These are phyloP conservation scores for Fraxinus quadrangulata DNA, from an alignment of 257 asterid genomes.

Conservation along the genomic window DNA sequence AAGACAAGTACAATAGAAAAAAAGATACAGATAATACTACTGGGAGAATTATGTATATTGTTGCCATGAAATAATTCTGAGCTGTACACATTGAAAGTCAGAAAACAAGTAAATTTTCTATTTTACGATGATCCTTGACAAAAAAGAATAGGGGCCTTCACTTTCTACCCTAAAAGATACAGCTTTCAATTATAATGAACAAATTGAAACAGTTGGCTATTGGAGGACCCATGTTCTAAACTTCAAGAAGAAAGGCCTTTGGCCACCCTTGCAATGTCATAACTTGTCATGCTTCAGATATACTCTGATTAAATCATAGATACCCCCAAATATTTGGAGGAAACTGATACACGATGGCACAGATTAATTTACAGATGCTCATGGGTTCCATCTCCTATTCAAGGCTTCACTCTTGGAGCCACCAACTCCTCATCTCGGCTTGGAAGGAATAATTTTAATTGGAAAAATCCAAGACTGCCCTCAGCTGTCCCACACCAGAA, in stretches of 20 bases:
- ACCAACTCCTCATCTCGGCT: constrained; percentile 19
- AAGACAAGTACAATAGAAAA: constrained; percentile 18
- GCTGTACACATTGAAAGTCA: constrained; percentile 67
- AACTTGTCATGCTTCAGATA: constrained; percentile 25
- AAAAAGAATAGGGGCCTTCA: constrained; percentile 53
- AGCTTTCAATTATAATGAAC: constrained; percentile 45
- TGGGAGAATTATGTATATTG: constrained; percentile 46
- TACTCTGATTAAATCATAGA: constrained; percentile 24
- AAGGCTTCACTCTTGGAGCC: constrained; percentile 27
- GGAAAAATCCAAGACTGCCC: constrained; percentile 11
- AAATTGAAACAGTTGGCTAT: constrained; percentile 42
- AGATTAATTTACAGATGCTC: constrained; percentile 25
- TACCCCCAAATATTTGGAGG: constrained; percentile 29
- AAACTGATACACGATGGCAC: constrained; percentile 18
- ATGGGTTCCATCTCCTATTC: constrained; percentile 23
- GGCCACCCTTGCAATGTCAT: constrained; percentile 10
- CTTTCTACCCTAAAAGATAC: constrained; percentile 67
- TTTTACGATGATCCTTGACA: constrained; percentile 50
- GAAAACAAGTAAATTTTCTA: constrained; percentile 49
- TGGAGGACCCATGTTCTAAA: constrained; percentile 41
- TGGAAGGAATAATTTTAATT: not conserved
- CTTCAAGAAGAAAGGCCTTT: constrained; percentile 40
- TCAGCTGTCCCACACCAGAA: constrained; percentile 20
- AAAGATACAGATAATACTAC: constrained; percentile 26
- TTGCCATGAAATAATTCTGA: constrained; percentile 48